Percentiles rank a stretch among this genome's conserved stretches.
These are phyloP conservation scores for Macrolepiota albuminosa DNA, from an alignment of 768 basidiomycete genomes.

Conservation along the genomic window DNA sequence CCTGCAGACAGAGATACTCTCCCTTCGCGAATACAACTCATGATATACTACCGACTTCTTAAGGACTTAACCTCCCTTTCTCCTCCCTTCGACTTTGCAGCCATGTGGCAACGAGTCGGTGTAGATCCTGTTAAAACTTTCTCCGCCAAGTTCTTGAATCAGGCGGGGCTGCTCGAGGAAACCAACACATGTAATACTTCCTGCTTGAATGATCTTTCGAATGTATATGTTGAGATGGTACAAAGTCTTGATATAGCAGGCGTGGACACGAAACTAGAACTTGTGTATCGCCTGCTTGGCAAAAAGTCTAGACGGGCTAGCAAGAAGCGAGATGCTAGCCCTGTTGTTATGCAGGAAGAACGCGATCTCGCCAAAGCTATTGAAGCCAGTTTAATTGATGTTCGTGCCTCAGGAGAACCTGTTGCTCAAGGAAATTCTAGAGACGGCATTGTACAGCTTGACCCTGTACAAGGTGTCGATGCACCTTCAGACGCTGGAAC, in stretches of 20 bases:
- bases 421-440: not conserved
- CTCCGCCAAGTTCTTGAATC: slow-evolving; percentile 45
- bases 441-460: not conserved
- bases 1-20: slow-evolving; percentile 57
- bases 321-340: not conserved
- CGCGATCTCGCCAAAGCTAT: slow-evolving; percentile 41
- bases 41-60: slow-evolving; percentile 72
- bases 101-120: slow-evolving; percentile 45
- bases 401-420: not conserved
- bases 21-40: slow-evolving; percentile 64
- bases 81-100: slow-evolving; percentile 45
- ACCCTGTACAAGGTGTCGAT: not conserved
- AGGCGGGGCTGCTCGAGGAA: slow-evolving; percentile 29
- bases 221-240: slow-evolving; percentile 26
- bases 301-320: not conserved
- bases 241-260: slow-evolving; percentile 22
- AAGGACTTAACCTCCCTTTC: slow-evolving; percentile 39
- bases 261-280: slow-evolving; percentile 37
- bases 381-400: slow-evolving; percentile 36
- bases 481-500: not conserved
- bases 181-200: slow-evolving; percentile 15
- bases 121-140: slow-evolving; percentile 41
- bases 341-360: slow-evolving; percentile 28
- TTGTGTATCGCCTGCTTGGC: slow-evolving; percentile 43
- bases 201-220: slow-evolving; percentile 36